Percentiles rank a stretch among this genome's conserved stretches.
Conservation (phyloP, 2,329 filamentous ascomycete genomes). For the Penicillium verrucosum region DNA sequence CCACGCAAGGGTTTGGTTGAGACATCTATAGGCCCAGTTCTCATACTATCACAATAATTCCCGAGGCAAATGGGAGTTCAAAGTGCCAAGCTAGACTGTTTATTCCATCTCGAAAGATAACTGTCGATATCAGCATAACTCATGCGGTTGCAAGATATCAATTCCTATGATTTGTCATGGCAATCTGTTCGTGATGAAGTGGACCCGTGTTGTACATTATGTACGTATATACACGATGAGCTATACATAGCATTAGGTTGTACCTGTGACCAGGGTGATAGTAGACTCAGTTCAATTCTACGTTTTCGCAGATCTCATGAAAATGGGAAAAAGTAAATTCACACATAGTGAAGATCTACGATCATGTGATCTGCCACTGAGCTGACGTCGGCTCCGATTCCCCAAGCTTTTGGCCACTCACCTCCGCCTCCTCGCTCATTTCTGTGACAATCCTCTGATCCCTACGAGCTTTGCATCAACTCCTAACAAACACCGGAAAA, state of each 20-base stretch:
- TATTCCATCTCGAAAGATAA: not conserved
- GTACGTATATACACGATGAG: not conserved
- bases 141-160: not conserved
- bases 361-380: not conserved
- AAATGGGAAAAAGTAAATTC: not conserved
- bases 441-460: not conserved
- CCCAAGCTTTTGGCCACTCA: not conserved
- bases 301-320: no score
- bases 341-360: not conserved
- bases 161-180: not conserved
- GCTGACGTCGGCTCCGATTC: constrained; percentile 5
- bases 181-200: not conserved
- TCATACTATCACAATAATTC: not conserved
- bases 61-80: not conserved
- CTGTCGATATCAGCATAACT: no score
- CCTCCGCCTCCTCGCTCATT: not conserved
- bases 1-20: not conserved
- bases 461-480: not conserved
- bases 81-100: not conserved
- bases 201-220: not conserved
- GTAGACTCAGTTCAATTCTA: not conserved
- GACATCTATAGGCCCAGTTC: not conserved
- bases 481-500: not conserved
- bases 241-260: not conserved
- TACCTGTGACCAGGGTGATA: no score